phyloP scores from a whole-genome alignment of 345 rosid genomes.

The Toxicodendron radicans region DNA sequence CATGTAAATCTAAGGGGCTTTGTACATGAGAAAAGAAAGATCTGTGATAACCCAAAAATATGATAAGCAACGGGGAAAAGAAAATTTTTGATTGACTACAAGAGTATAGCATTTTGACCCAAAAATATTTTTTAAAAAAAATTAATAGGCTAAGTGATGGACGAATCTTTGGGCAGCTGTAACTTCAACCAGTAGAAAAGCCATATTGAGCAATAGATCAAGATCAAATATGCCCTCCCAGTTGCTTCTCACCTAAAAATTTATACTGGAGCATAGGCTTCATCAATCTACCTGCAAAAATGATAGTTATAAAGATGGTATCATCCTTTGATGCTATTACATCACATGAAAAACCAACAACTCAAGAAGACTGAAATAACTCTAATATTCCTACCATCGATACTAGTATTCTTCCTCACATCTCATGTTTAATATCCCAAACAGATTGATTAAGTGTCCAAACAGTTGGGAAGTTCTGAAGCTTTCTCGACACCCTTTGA shows the following conservation, averaged over 20 bases:
- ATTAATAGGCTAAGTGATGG: neutral
- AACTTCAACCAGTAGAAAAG: neutral
- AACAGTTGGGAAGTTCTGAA: slow-evolving; percentile 19
- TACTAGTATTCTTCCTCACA: neutral
- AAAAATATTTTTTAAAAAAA: neutral
- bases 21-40: neutral
- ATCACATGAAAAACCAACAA: neutral
- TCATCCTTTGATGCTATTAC: neutral
- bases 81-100: neutral
- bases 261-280: neutral
- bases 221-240: neutral
- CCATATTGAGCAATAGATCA: neutral
- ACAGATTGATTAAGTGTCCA: neutral
- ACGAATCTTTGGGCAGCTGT: neutral
- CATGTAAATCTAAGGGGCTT: neutral
- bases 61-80: neutral
- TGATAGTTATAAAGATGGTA: neutral
- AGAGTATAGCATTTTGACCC: neutral
- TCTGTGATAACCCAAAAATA: too few species aligned
- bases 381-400: slow-evolving; percentile 2
- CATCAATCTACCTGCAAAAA: neutral
- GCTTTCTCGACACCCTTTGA: slow-evolving; percentile 32
- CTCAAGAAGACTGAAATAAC: too few species aligned
- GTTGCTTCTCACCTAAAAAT: neutral
- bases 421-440: neutral